Evolutionary conservation across 345 rosid species (phyloP).

Genomic region (Gossypium stocksii): DNA sequence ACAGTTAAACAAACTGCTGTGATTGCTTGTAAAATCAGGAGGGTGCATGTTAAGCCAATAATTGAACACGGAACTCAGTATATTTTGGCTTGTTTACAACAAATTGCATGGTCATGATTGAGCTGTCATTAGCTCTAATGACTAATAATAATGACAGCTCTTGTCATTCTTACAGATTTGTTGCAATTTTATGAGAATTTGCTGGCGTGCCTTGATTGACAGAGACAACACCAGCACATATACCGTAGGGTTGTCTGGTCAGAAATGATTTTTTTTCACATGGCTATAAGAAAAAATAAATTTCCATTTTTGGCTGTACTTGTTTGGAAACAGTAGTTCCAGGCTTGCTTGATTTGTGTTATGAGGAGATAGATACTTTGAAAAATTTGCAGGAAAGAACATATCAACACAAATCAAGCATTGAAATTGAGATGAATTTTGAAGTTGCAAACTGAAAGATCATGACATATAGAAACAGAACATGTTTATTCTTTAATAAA

Average conservation of each 20-base stretch:
- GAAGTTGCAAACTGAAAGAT: background rate
- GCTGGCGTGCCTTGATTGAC: constrained; percentile 19
- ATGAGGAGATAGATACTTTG: background rate
- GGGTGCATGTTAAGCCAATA: background rate
- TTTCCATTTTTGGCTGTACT: background rate
- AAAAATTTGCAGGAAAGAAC: background rate
- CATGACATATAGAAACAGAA: background rate
- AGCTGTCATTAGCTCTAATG: constrained; percentile 25
- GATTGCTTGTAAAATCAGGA: background rate
- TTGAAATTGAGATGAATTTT: constrained; percentile 8
- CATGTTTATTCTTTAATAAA: too few species aligned
- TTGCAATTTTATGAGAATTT: constrained; percentile 15
- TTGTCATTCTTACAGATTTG: constrained; percentile 7
- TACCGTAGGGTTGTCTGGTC: constrained; percentile 20
- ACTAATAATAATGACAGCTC: constrained; percentile 9
- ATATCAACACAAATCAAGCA: background rate
- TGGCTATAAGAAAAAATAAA: background rate
- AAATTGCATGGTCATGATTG: constrained; percentile 17
- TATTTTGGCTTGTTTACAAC: background rate
- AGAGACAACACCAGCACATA: constrained; percentile 23
- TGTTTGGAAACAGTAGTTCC: background rate
- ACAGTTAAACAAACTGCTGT: constrained; percentile 24
- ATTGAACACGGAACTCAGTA: constrained; percentile 3
- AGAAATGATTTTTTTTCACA: constrained; percentile 14
- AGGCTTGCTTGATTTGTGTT: background rate